A percentile compares a stretch with the other conserved stretches of the same genome.
Evolutionary conservation across 768 basidiomycete species (phyloP).

Genomic region (Mycena crocata): DNA sequence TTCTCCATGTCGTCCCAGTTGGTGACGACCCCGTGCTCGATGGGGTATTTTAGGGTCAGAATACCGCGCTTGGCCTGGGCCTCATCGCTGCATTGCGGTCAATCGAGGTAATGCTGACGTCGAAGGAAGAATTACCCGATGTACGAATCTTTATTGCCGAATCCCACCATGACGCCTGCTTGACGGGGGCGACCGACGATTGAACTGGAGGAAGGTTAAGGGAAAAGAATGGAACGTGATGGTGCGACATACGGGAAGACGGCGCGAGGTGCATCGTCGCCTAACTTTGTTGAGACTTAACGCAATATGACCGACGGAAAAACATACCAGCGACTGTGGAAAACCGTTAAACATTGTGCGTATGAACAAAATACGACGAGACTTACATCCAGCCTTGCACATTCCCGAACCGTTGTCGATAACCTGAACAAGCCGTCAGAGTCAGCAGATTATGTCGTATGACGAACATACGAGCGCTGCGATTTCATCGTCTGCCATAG

Average conservation of each 20-base stretch:
- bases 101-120: background rate
- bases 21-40: slow-evolving; percentile 31
- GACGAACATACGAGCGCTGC: slow-evolving; percentile 62
- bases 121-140: slow-evolving; percentile 59
- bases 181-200: slow-evolving; percentile 81
- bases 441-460: background rate
- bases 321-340: slow-evolving; percentile 21
- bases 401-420: slow-evolving; percentile 84
- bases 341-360: background rate
- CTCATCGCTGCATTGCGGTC: slow-evolving; percentile 64
- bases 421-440: slow-evolving; percentile 2
- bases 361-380: background rate
- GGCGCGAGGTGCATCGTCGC: slow-evolving; percentile 73
- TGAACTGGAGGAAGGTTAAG: slow-evolving; percentile 57
- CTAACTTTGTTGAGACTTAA: slow-evolving; percentile 45
- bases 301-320: background rate
- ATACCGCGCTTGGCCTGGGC: slow-evolving; percentile 81
- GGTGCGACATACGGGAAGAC: slow-evolving; percentile 84
- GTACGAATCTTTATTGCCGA: slow-evolving; percentile 83
- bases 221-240: slow-evolving; percentile 39
- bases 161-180: slow-evolving; percentile 81
- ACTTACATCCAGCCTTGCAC: slow-evolving; percentile 87
- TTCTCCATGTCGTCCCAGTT: slow-evolving; percentile 37
- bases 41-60: slow-evolving; percentile 74
- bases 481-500: slow-evolving; percentile 70